Evolutionary conservation across 768 basidiomycete genomes (phyloP).

Genomic region (Nidularia pulvinata): DNA sequence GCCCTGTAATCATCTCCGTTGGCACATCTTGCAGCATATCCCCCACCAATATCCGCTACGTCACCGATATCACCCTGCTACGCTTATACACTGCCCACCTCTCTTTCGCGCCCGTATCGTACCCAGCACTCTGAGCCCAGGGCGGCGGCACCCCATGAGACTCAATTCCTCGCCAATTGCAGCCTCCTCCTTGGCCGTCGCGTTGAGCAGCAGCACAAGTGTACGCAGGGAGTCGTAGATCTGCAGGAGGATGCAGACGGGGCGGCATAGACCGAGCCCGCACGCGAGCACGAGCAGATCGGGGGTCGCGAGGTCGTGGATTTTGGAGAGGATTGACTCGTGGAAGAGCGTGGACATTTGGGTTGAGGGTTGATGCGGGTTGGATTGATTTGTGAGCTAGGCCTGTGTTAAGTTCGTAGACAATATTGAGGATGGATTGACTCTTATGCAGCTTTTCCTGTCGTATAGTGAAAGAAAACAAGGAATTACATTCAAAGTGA

Average conservation of each 20-base stretch:
- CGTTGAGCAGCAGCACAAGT: constrained; percentile 84
- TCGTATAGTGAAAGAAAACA: too few species aligned
- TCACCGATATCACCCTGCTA: constrained; percentile 90
- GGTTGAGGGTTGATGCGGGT: too few species aligned
- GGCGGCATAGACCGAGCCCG: constrained; percentile 83
- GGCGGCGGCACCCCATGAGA: constrained; percentile 87
- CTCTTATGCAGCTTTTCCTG: too few species aligned
- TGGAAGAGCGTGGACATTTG: constrained; percentile 62
- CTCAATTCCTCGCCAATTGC: constrained; percentile 93
- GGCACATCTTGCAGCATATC: constrained; percentile 95
- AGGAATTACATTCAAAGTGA: too few species aligned
- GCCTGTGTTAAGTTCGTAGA: too few species aligned
- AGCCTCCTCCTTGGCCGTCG: constrained; percentile 82
- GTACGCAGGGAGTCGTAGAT: constrained; percentile 88
- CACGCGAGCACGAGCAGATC: constrained; percentile 83
- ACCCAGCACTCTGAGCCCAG: constrained; percentile 83
- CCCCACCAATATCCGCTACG: constrained; percentile 91
- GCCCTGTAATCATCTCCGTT: constrained; percentile 82
- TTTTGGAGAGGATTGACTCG: constrained; percentile 61
- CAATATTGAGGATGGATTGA: too few species aligned
- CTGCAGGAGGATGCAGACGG: constrained; percentile 87
- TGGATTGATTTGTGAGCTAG: too few species aligned
- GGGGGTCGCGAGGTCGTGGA: constrained; percentile 73
- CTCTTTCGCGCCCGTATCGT: constrained; percentile 79
- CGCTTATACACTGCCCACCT: constrained; percentile 87